Base-by-base conservation (phyloP, 2,329 filamentous ascomycete genomes). In the Dactylellina parvicollis region DNA sequence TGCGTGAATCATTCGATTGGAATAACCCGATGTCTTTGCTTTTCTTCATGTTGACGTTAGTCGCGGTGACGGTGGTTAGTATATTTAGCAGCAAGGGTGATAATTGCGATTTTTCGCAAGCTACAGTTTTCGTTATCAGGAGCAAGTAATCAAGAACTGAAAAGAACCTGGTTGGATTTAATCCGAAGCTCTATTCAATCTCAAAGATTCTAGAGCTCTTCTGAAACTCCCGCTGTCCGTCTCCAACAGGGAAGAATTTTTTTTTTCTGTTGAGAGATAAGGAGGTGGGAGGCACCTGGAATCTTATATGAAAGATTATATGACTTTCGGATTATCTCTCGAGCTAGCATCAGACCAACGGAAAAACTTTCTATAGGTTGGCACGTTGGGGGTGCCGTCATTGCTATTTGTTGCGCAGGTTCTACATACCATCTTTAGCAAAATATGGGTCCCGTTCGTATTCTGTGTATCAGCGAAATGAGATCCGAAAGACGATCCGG, bases 211-310 rank as follows among this genome's bases (percentile, higher is more conserved):
- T 57, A 52, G 62, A 67, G 62, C 62, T 67, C 62, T 67, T 18
- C 18, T 56, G 30, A 40, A 16, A 28, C 28, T 30, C 18, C 12
- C 34, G 40, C 32, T 32, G 28, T 38, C 49, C 50, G 40, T 56
- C 7, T 24, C 20, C 24, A 57, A 50, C 44, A 67, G 62, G 62
- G 44, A 59, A 67, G 32, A 59, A 50, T 61, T 61, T 49, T 44
- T 36, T 65, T 55, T 64, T 61, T 65, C 54, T 72, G 67, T 72
- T 72, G 67, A 38, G 67, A 72, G 67, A 72, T 72, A 72, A 65
- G 67, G 4, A 32, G 22, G 8, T 34, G 42, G 42, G n/a, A n/a
- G n/a, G n/a, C n/a, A n/a, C n/a, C n/a, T n/a, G n/a, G n/a, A 26
- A 32, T 61, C 49, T 55, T 24, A 49, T 62, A 50, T 42, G 28